Evolutionary conservation across 2,329 filamentous ascomycete species (phyloP), one percentile per base, ranked within the genome.

Genomic region (Simplicillium aogashimaense): DNA sequence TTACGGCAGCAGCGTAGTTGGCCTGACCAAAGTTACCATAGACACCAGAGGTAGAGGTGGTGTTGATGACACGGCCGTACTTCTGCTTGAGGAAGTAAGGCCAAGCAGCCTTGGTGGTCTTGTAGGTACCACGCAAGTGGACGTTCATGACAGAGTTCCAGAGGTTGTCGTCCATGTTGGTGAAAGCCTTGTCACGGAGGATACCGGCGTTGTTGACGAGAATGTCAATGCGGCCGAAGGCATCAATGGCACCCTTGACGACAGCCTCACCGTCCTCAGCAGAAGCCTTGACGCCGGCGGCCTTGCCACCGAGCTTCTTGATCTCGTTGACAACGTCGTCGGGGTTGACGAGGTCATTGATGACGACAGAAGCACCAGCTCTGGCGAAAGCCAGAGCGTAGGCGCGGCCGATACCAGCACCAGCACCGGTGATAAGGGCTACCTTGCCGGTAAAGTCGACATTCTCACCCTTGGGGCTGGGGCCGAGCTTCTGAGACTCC

Each of bases 1-100:
- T 69, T 74, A 85, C 81, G 43, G 86, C 86, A 43, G 90, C 86
- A 46, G 92, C 77, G 64, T 98, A 98, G 74, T 98, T 98, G 55
- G 90, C 86, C 67, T 98, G 92, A 47, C 92, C 92, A 60, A 98
- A 98, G 76, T 95, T 98, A 53, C 92, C 92, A 61, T 98, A 98
- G 63, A 98, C 94, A 65, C 92, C 92, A 53, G 85, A 94, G 37
- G 92, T 97, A 29, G 87, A 94, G 32, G 92, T 92, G 36, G 92
- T 98, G 74, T 98, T 98, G 57, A 98, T 74, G 45, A 98, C 80
- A 55, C 92, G 87, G 50, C 92, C 92, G 56, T 95, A 98, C 74
- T 95, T 97, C 65, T 98, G 92, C 76, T 95, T 95, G 39, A 97
- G 74, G 73, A 98, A 86, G 65, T 94, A 85, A 38, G 92, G 92